Evolutionary conservation across 2,329 filamentous ascomycete genomes (phyloP).

Genomic region (Talaromyces atroroseus): DNA sequence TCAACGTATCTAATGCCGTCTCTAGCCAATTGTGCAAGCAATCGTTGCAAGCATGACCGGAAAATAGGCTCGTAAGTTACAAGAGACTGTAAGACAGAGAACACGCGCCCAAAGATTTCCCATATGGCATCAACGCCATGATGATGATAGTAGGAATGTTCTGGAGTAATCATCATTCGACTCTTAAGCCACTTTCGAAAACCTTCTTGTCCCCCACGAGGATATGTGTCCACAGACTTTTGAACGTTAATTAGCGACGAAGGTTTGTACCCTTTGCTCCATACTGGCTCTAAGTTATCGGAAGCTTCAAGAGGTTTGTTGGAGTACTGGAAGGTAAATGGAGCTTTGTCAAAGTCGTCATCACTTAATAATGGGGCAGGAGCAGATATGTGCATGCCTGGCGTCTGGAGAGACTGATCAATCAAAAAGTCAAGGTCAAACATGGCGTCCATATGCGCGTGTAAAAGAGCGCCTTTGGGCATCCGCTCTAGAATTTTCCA

Average conservation of each 20-base stretch:
- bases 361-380: slow-evolving; percentile 52
- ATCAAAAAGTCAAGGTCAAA: slow-evolving; percentile 80
- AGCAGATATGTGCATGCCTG: slow-evolving; percentile 67
- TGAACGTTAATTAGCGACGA: slow-evolving; percentile 55
- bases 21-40: slow-evolving; percentile 65
- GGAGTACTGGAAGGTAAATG: slow-evolving; percentile 59
- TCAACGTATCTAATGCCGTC: slow-evolving; percentile 86
- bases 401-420: slow-evolving; percentile 61
- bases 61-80: slow-evolving; percentile 90
- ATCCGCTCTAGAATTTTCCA: slow-evolving; percentile 80
- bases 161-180: slow-evolving; percentile 64
- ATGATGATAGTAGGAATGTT: slow-evolving; percentile 72
- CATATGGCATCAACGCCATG: slow-evolving; percentile 80
- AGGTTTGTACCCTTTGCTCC: slow-evolving; percentile 59
- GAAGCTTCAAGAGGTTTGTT: slow-evolving; percentile 41
- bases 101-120: slow-evolving; percentile 72
- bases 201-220: slow-evolving; percentile 61
- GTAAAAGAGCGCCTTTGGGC: slow-evolving; percentile 69
- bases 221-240: slow-evolving; percentile 67
- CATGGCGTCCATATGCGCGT: slow-evolving; percentile 88
- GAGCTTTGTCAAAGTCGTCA: slow-evolving; percentile 49
- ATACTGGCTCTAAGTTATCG: slow-evolving; percentile 51
- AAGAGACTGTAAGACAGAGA: slow-evolving; percentile 66
- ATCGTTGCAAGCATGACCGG: slow-evolving; percentile 64
- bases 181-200: slow-evolving; percentile 74